Percentiles rank a stretch among this genome's conserved stretches.
phyloP scores from a whole-genome alignment of 768 basidiomycete genomes.

The Tulasnella sp. region DNA sequence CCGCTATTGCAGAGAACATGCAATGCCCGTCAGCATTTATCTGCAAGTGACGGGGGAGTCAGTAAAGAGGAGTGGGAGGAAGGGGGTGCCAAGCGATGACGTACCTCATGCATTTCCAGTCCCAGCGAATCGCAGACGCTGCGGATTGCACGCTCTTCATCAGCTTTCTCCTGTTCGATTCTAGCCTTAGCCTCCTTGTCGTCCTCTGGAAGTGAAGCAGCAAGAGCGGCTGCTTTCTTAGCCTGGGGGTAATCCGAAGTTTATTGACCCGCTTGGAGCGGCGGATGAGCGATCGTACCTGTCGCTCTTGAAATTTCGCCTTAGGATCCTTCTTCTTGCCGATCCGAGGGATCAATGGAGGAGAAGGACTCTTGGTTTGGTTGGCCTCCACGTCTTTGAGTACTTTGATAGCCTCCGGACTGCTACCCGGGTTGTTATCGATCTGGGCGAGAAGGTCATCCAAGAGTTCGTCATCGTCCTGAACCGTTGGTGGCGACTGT shows the following conservation, averaged over 20 bases:
- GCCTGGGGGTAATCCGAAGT: slow-evolving; percentile 34
- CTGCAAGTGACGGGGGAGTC: slow-evolving; percentile 30
- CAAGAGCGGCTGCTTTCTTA: slow-evolving; percentile 55
- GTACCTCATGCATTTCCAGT: slow-evolving; percentile 55
- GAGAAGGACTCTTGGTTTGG: slow-evolving; percentile 22
- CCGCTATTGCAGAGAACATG: slow-evolving; percentile 86
- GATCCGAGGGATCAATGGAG: slow-evolving; percentile 21
- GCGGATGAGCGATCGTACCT: slow-evolving; percentile 34
- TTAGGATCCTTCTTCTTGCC: slow-evolving; percentile 45
- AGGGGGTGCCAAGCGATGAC: slow-evolving; percentile 12
- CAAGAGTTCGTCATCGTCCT: slow-evolving; percentile 48
- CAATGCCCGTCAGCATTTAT: slow-evolving; percentile 94
- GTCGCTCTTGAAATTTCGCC: slow-evolving; percentile 54
- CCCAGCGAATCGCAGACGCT: slow-evolving; percentile 53
- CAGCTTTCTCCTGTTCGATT: slow-evolving; percentile 50
- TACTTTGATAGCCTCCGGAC: slow-evolving; percentile 38
- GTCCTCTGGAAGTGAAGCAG: slow-evolving; percentile 38
- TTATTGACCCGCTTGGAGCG: not conserved
- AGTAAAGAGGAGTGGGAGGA: not conserved
- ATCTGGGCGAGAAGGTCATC: slow-evolving; percentile 69
- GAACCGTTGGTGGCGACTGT: slow-evolving; percentile 23
- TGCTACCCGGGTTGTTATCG: slow-evolving; percentile 45
- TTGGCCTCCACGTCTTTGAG: slow-evolving; percentile 32
- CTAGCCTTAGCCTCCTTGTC: slow-evolving; percentile 50
- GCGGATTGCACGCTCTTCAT: slow-evolving; percentile 55